These are phyloP conservation scores for Viola pubescens DNA, from an alignment of 441 rosid species.

Conservation along the genomic window DNA sequence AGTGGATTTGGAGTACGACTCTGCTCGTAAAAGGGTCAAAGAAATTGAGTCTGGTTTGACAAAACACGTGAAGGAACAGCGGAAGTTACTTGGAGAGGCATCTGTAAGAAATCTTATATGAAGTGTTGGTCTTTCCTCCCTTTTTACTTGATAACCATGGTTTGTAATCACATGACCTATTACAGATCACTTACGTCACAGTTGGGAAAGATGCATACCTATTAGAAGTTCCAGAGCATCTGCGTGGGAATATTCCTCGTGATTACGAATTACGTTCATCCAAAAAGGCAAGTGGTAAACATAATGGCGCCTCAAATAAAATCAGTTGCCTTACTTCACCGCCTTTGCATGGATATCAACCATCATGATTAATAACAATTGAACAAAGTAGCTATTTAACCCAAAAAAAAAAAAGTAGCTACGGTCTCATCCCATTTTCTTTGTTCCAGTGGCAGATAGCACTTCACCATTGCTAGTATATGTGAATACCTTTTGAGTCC, in stretches of 20 bases:
- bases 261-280: slow-evolving; percentile 94
- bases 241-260: slow-evolving; percentile 63
- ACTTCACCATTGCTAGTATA: neutral
- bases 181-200: slow-evolving; percentile 76
- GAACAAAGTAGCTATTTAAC: too few species aligned
- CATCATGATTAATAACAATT: too few species aligned
- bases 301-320: neutral
- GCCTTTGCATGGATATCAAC: neutral
- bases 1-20: slow-evolving; percentile 72
- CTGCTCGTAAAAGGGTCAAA: slow-evolving; percentile 48
- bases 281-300: slow-evolving; percentile 55
- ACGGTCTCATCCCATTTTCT: too few species aligned
- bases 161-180: slow-evolving; percentile 19
- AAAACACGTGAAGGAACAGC: slow-evolving; percentile 82
- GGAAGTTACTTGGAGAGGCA: slow-evolving; percentile 66
- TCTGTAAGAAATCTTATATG: slow-evolving; percentile 45
- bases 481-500: slow-evolving; percentile 1
- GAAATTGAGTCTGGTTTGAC: slow-evolving; percentile 56
- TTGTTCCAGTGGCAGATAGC: too few species aligned
- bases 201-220: slow-evolving; percentile 87
- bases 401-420: too few species aligned
- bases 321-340: neutral
- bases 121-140: slow-evolving; percentile 15
- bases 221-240: slow-evolving; percentile 80
- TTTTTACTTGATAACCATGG: slow-evolving; percentile 24